Evolutionary conservation across 2,329 filamentous ascomycete genomes (phyloP), one percentile per base, ranked within the genome.

Genomic region (Aureobasidium sp.): DNA sequence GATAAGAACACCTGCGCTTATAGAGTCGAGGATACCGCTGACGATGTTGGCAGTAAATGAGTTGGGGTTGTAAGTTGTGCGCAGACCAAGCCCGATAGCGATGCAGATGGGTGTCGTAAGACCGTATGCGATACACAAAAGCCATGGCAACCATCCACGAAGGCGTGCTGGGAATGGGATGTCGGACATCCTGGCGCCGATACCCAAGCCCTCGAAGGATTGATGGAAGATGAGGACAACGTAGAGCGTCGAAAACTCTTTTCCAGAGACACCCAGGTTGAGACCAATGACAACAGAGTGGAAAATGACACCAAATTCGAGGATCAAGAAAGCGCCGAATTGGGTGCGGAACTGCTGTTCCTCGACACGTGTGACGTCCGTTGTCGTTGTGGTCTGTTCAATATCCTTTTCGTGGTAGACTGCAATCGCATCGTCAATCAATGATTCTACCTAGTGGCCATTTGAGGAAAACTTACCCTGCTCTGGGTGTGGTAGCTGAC

Each of bases 271-370:
- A 6, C 83, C 84, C 16, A 58, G 21, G 9, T 58, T 58, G 6
- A 58, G 42, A 2, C 48, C 48, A 30, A 61, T 47, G 8, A 53
- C 47, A 29, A 50, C 60, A 0, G 63, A 63, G 77, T 96, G 91
- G 75, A 96, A 96, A 70, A 97, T 86, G 70, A 97, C 89, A 64
- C 93, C 93, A 67, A 97, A 97, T 69, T 97, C 93, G 67, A 97
- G 89, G 69, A 97, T 93, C 76, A 96, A 90, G 70, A 97, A 86
- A 53, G 87, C 87, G 1, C 90, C 91, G 70, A 97, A 84, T 73
- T 96, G 91, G 5, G 44, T 37, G 5, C 45, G 30, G 21, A 50
- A 42, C 25, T 42, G 41, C 9, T 42, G n/a, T 25, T 42, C n/a
- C 41, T 42, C 41, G 3, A 42, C 10, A 42, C 21, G 8, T 11